Conservation (phyloP, 2,329 filamentous ascomycete species). For the Talaromyces sp. region DNA sequence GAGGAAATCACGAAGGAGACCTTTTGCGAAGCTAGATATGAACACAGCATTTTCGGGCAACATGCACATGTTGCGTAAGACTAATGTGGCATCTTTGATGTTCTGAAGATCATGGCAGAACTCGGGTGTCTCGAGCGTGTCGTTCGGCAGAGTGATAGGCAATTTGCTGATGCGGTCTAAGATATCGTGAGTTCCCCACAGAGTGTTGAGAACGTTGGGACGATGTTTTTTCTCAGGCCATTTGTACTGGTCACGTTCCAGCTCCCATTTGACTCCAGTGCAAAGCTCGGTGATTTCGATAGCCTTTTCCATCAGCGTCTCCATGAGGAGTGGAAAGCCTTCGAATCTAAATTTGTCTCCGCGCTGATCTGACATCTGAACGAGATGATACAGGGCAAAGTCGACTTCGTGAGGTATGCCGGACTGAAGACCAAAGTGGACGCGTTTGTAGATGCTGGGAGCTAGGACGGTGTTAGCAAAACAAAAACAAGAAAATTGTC, state of each 20-base stretch:
- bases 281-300: conserved; percentile 73
- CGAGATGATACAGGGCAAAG: conserved; percentile 88
- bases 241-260: conserved; percentile 60
- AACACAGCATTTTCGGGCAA: conserved; percentile 81
- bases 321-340: conserved; percentile 79
- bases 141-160: conserved; percentile 53
- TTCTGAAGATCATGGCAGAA: conserved; percentile 67
- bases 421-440: conserved; percentile 75
- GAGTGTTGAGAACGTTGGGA: conserved; percentile 56
- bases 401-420: conserved; percentile 74
- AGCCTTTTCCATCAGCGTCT: conserved; percentile 79
- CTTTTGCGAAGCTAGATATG: conserved; percentile 61
- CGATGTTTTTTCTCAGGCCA: conserved; percentile 36
- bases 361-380: conserved; percentile 90
- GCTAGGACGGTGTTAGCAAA: conserved; percentile 21
- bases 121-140: conserved; percentile 63
- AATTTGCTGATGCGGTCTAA: conserved; percentile 65
- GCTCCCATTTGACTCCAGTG: conserved; percentile 74
- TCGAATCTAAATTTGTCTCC: conserved; percentile 96
- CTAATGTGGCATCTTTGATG: conserved; percentile 78
- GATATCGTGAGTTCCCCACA: conserved; percentile 63
- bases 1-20: conserved; percentile 70
- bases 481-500: not conserved
- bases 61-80: conserved; percentile 94
- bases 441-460: conserved; percentile 76